These are phyloP conservation scores for Thalassiosira mediterranea DNA, from an alignment of 352 stramenopile genomes.

Conservation along the genomic window DNA sequence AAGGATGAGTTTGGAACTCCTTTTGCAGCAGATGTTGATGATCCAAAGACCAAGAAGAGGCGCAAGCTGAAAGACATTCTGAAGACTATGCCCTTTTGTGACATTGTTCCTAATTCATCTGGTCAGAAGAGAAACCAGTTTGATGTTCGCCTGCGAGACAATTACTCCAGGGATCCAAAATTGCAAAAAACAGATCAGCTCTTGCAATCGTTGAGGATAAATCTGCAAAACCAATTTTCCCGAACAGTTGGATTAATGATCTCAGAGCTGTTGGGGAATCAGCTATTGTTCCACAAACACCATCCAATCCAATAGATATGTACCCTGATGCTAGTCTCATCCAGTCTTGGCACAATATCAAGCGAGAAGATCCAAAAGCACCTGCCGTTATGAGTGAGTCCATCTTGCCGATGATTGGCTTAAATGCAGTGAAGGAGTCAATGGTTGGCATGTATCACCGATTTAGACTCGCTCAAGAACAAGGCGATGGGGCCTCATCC, in stretches of 20 bases:
- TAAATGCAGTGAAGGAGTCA: constrained; percentile 38
- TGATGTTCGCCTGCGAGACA: constrained; percentile 20
- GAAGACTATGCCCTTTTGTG: constrained; percentile 19
- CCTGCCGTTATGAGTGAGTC: constrained; percentile 33
- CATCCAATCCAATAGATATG: not conserved
- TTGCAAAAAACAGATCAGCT: constrained; percentile 10
- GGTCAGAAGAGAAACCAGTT: constrained; percentile 21
- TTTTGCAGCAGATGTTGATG: constrained; percentile 19
- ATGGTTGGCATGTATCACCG: constrained; percentile 38
- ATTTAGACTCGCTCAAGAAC: constrained; percentile 30
- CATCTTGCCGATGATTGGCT: constrained; percentile 42
- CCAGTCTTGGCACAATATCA: constrained; percentile 11
- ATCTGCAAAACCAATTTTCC: constrained; percentile 4
- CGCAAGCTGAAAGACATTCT: constrained; percentile 39
- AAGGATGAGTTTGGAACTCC: constrained; percentile 27
- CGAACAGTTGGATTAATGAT: constrained; percentile 28
- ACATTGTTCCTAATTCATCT: constrained; percentile 7
- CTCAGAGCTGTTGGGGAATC: constrained; percentile 14
- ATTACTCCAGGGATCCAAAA: not conserved
- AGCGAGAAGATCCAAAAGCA: constrained; percentile 22
- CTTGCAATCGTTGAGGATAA: constrained; percentile 11
- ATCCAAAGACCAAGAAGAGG: constrained; percentile 14
- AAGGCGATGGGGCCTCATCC: constrained; percentile 27
- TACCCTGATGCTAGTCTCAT: too few relatives aligned
- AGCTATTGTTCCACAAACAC: not conserved